Evolutionary conservation across 1,284 basidiomycete species (phyloP), one percentile per base, ranked within the genome.

Genomic region (Naganishia cerealis): DNA sequence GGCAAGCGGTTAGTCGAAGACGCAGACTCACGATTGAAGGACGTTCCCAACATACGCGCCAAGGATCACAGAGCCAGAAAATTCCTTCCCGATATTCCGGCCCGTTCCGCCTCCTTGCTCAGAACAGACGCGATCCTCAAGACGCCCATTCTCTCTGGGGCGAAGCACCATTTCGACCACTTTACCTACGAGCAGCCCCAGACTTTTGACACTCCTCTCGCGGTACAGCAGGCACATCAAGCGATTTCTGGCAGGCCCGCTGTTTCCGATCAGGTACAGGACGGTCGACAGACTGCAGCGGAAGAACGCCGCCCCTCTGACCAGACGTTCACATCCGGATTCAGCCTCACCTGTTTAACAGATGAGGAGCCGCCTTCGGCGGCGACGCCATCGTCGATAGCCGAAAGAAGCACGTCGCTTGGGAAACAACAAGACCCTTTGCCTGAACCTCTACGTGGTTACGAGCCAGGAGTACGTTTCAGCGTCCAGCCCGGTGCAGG

Each of bases 241-340:
- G 21, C 39, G n/a, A 29, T 33, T 39, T 24, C 63, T 29, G 29
- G 29, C 29, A 33, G 6, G 29, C 29, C 29, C 29, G 29, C 29
- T 33, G 29, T 33, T 33, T 33, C 29, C 39, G 29, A 16, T 12
- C 59, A 52, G 48, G 52, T 33, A 8, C 42, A 57, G 33, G 21
- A 50, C 3, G 39, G 24, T 6, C 18, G 21, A 39, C 36, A 42
- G 21, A 39, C 39, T 2, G n/a, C 24, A 10, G 40, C 38, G 24
- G 66, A 67, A 10, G n/a, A 38, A 6, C 52, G 66, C 7, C 50
- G 66, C 4, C 58, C 58, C 7, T 67, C 66, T 10, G 58, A 67
- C 5, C 57, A 61, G 33, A 62, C 57, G 10, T 67, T 67, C 36
- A 62, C 53, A n/a, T 61, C 66, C 3, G 57, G 66, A 29, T 67